Evolutionary conservation across 1,284 basidiomycete genomes (phyloP), one percentile per base, ranked within the genome.

Genomic region (Afroboletus lepidellus): DNA sequence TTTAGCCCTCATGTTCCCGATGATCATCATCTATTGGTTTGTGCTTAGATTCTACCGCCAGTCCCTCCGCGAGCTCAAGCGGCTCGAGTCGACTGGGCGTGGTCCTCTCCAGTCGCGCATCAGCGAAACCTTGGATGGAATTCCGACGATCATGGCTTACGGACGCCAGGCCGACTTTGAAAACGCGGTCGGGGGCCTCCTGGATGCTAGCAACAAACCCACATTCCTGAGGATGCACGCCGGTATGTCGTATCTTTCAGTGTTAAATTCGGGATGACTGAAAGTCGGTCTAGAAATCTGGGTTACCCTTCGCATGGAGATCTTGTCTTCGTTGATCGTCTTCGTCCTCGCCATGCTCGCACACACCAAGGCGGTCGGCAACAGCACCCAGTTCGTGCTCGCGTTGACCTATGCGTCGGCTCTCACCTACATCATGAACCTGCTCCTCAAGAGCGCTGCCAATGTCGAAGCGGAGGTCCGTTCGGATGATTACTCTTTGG

Each of bases 391-490:
- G 51, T 67, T 61, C 38, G 58, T 48, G n/a, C 57, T 67, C 7
- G 61, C 64, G 16, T 53, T 69, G 54, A 67, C 63, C 11, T 67
- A 67, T 53, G 46, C 63, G 23, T 63, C 56, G 20, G 49, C 54
- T 4, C 58, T 67, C 27, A 67, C 64, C 15, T 69, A 67, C 50
- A 62, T 64, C 50, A 62, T 66, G 63, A 66, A 69, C 56, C 23
- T 69, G 54, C 63, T 66, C 54, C 60, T 66, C 46, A 57, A 39
- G 55, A 58, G 63, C 36, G 56, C 63, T n/a, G 65, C 64, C 24
- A 67, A 61, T 20, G 58, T 69, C 36, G 66, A 66, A 48, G 65
- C 64, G n/a, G 67, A 67, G 64, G 66, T 64, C 8, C 5, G 56
- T 54, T 27, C 15, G 18, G 37, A 8, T 9, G 12, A 33, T 18